Evolutionary conservation across 108 stramenopile genomes (phyloP).

Genomic region (Cyclotella cryptica): DNA sequence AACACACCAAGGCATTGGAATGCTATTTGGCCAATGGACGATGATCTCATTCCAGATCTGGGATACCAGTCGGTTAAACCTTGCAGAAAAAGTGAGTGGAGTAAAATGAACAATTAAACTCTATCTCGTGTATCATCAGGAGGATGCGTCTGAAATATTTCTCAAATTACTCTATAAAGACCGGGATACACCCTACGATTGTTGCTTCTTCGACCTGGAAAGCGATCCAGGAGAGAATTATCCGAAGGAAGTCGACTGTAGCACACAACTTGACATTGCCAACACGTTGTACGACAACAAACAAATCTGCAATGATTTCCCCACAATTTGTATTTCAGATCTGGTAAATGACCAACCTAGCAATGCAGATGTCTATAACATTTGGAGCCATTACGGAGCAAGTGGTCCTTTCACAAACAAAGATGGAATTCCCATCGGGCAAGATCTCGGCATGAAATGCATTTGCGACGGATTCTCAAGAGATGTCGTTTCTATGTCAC

Average conservation of each 20-base stretch:
- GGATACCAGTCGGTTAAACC: background rate
- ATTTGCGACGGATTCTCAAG: background rate
- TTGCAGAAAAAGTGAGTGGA: background rate
- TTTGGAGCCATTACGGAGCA: conserved; percentile 5
- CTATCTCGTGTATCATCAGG: no score
- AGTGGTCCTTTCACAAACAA: conserved; percentile 1
- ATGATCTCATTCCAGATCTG: background rate
- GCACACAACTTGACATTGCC: background rate
- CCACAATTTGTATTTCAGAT: background rate
- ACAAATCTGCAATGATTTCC: conserved; percentile 1
- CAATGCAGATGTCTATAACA: background rate
- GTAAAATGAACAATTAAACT: no score
- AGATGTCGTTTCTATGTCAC: background rate
- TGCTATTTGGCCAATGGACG: conserved; percentile 1
- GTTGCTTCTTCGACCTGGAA: conserved; percentile 1
- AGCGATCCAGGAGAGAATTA: background rate
- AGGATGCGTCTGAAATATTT: no score
- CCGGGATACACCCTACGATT: background rate
- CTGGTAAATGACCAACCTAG: background rate
- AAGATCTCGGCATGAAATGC: background rate
- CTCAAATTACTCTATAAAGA: background rate
- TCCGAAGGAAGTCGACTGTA: background rate
- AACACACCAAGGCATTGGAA: conserved; percentile 7
- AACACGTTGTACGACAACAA: background rate
- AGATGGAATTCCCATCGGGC: background rate